Evolutionary conservation across 371 early-diverging fungal genomes (phyloP), one percentile per base, ranked within the genome.

Genomic region (Enteropsectra breve): DNA sequence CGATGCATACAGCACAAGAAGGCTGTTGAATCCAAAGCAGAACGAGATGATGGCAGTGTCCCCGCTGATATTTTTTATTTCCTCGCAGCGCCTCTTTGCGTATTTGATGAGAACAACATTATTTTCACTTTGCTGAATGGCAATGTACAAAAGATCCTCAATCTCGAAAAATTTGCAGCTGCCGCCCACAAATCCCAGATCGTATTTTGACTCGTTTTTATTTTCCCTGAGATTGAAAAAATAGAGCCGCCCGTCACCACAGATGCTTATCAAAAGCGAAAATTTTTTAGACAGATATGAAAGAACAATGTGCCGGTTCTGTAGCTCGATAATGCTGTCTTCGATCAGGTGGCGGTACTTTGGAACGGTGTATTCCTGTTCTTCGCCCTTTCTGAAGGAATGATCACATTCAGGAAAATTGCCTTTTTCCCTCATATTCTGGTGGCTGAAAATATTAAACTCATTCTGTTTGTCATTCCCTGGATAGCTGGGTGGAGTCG

Each of bases 181-280:
- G 52, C 28, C 28, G 11, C 5, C n/a, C n/a, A n/a, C n/a, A n/a
- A n/a, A n/a, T n/a, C 33, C 11, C 6, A 56, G 24, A 13, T 37
- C 6, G 28, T 6, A 56, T 26, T 6, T 6, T 8, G 6, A 56
- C 5, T 56, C 56, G 5, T 32, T 26, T 5, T 26, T 5, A 8
- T 26, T 34, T 40, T 8, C 28, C 15, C 38, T 26, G n/a, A 56
- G 8, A 40, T 40, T 56, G 56, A 32, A 56, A 26, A 56, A 56
- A 40, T 56, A 56, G 56, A 40, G 6, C 8, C 34, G 6, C 6
- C 24, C 32, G 28, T 56, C 56, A 8, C 23, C 24, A 21, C 15
- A 34, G 28, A 6, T 32, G 38, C 8, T 6, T 15, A 56, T n/a
- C 11, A 56, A 26, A 40, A 56, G 11, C 8, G 8, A 15, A 6